Percentiles rank a stretch among this genome's conserved stretches.
These are phyloP conservation scores for Globisporangium canariense DNA, from an alignment of 352 stramenopile genomes.

Conservation along the genomic window DNA sequence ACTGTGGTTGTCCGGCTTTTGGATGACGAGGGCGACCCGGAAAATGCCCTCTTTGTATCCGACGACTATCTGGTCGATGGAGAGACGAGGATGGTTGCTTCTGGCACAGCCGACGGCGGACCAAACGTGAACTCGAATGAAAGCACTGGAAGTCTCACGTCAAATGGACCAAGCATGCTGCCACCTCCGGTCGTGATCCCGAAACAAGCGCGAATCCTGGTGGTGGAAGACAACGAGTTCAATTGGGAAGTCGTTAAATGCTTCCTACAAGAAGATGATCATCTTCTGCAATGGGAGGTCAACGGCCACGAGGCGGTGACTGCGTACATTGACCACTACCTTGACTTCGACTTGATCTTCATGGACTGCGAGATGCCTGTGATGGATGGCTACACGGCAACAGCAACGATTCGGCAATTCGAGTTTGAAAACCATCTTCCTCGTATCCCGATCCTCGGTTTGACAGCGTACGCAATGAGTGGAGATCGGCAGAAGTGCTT, in stretches of 20 bases:
- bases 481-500: conserved; percentile 74
- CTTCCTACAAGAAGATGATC: conserved; percentile 69
- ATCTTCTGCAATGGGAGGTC: conserved; percentile 67
- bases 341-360: conserved; percentile 65
- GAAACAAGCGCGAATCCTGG: conserved; percentile 56
- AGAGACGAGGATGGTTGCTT: not conserved
- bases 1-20: conserved; percentile 67
- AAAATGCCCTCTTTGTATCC: conserved; percentile 40
- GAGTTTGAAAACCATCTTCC: conserved; percentile 57
- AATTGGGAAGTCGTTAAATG: conserved; percentile 81
- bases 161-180: conserved; percentile 14
- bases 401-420: conserved; percentile 54
- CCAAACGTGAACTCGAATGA: conserved; percentile 45
- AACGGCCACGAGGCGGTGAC: conserved; percentile 66
- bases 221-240: conserved; percentile 78
- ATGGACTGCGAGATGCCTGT: conserved; percentile 85
- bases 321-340: conserved; percentile 44
- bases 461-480: conserved; percentile 75
- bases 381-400: conserved; percentile 79
- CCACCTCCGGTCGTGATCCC: conserved; percentile 41
- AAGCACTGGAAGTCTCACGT: conserved; percentile 30
- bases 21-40: conserved; percentile 39
- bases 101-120: conserved; percentile 14
- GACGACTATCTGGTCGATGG: conserved; percentile 50
- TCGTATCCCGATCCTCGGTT: conserved; percentile 59